Evolutionary conservation across 2,329 filamentous ascomycete species (phyloP), one percentile per base, ranked within the genome.

Genomic region (Colletotrichum godetiae): DNA sequence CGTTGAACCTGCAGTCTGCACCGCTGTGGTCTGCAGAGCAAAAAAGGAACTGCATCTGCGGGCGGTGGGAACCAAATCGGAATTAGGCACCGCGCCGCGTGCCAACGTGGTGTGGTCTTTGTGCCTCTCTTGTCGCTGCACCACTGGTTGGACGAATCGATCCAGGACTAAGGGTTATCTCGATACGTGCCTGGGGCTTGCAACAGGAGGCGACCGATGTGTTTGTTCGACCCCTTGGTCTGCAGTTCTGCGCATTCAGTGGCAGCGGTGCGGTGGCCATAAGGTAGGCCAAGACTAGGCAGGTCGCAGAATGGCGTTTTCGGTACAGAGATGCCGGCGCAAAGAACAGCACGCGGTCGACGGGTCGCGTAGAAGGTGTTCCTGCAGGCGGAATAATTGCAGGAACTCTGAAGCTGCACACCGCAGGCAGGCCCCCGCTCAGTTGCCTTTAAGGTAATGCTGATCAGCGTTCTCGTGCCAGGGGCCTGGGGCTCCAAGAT

Each of bases 391-490:
- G n/a, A 27, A n/a, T 49, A 62, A 62, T 53, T 70, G n/a, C 61
- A 71, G 67, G 72, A 71, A 71, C 67, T 46, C 33, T 37, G 35
- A 42, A 46, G 52, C 55, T 58, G 49, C 57, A 67, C n/a, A n/a
- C 22, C 37, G 57, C 67, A 66, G 67, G 67, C 67, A 61, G 57
- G 58, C 56, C 67, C 71, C 67, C 67, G 62, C 67, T 60, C 27
- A 53, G 31, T 37, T 63, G 53, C 42, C 60, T 60, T 59, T 56
- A 56, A 64, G 46, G 55, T 60, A 70, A 73, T 73, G 60, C 70
- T 33, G 60, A 69, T 65, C 59, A 68, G 60, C 67, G 49, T 65
- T 56, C 55, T 57, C 24, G 13, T 58, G 55, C 60, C 35, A 29
- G 46, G 69, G 35, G 6, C 24, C 27, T 49, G 35, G 46, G 69